Conservation (phyloP, 2,329 filamentous ascomycete genomes). For the Fusarium newnesense region DNA sequence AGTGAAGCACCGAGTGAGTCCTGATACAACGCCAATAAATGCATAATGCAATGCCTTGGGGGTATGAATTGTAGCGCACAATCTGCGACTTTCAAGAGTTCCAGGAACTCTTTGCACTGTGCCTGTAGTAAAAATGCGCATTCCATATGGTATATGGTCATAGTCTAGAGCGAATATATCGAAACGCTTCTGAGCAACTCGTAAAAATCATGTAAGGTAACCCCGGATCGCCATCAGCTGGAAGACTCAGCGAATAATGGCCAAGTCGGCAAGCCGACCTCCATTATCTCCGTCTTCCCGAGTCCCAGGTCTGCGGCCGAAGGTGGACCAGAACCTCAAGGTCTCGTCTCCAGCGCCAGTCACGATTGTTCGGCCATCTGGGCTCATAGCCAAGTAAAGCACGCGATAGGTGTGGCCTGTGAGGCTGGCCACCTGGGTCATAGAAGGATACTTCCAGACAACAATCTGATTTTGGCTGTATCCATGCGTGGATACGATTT, state of each 20-base stretch:
- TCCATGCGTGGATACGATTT: constrained; percentile 96
- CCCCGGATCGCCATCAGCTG: not conserved
- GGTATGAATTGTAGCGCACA: constrained; percentile 40
- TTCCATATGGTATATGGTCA: constrained; percentile 1
- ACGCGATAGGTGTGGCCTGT: constrained; percentile 98
- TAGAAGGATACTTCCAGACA: constrained; percentile 98
- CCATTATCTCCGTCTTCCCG: constrained; percentile 74
- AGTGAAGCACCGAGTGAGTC: constrained; percentile 38
- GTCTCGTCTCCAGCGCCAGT: constrained; percentile 98
- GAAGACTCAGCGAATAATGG: constrained; percentile 73
- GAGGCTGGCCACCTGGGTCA: constrained; percentile 95
- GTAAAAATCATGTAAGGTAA: not conserved
- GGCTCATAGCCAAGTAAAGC: constrained; percentile 96
- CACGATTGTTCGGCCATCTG: constrained; percentile 91
- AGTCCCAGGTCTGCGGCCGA: constrained; percentile 81
- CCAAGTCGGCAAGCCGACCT: constrained; percentile 79
- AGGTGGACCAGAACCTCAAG: constrained; percentile 95
- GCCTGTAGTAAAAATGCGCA: constrained; percentile 7
- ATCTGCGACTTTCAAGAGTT: constrained; percentile 30
- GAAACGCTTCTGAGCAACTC: not conserved
- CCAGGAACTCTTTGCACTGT: constrained; percentile 8
- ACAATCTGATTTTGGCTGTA: constrained; percentile 99
- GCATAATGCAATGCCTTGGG: constrained; percentile 41
- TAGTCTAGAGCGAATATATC: not conserved
- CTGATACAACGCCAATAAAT: constrained; percentile 47